Conservation (phyloP, 257 asterid genomes). For the Thymus quinquecostatus region DNA sequence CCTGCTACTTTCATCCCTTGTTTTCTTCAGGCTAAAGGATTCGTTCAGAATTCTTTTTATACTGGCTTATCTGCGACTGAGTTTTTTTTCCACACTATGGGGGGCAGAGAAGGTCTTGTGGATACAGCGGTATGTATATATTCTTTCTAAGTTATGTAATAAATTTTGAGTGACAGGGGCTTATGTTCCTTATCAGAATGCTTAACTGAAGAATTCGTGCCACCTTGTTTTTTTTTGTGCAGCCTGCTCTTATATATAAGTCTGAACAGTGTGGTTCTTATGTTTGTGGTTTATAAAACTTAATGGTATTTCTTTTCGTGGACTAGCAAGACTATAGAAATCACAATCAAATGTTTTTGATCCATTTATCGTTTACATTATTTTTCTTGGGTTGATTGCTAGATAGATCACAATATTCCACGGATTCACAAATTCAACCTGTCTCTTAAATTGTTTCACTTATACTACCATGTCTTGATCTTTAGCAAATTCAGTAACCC, state of each 20-base stretch:
- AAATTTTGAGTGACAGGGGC: not conserved
- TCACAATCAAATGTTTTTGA: not conserved
- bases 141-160: conserved; percentile 13
- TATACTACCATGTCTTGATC: no score
- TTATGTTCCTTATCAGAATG: conserved; percentile 7
- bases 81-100: conserved; percentile 99
- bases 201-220: not conserved
- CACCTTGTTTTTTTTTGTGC: not conserved
- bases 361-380: not conserved
- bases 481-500: no score
- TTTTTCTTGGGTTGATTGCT: not conserved
- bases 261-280: not conserved
- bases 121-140: conserved; percentile 88
- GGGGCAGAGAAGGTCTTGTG: conserved; percentile 98
- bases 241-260: not conserved
- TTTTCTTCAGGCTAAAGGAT: conserved; percentile 86
- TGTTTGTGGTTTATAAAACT: not conserved
- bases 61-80: conserved; percentile 90
- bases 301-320: not conserved
- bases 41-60: conserved; percentile 92
- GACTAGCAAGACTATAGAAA: not conserved
- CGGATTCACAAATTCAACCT: not conserved
- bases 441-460: no score
- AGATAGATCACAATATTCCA: not conserved
- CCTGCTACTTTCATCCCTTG: conserved; percentile 27